Evolutionary conservation across 1,284 basidiomycete genomes (phyloP).

Genomic region (Laetiporus sulphureus): DNA sequence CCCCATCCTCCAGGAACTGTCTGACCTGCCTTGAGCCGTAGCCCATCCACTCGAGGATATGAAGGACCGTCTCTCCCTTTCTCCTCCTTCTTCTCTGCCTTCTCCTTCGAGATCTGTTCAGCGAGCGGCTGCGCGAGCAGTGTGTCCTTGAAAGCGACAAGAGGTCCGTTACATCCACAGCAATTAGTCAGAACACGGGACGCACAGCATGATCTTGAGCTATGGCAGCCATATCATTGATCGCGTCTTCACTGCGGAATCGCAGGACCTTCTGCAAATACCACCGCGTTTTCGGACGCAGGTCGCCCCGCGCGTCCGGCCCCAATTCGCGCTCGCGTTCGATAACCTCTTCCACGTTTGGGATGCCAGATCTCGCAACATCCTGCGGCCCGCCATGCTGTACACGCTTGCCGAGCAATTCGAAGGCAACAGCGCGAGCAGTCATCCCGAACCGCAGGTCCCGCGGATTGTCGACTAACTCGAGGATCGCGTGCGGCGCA

Average conservation of each 20-base stretch:
- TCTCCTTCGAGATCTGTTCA: conserved; percentile 20
- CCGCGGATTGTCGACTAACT: conserved; percentile 89
- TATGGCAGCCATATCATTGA: conserved; percentile 23
- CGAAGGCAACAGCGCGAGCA: conserved; percentile 78
- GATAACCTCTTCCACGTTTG: conserved; percentile 40
- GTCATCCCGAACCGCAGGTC: conserved; percentile 87
- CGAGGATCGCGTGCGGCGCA: conserved; percentile 87
- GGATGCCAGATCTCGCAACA: conserved; percentile 44
- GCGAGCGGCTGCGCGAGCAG: conserved; percentile 28
- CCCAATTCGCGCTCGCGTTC: conserved; percentile 37
- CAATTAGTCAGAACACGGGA: conserved; percentile 1
- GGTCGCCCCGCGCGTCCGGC: conserved; percentile 32
- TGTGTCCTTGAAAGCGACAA: conserved; percentile 22
- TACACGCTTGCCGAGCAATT: conserved; percentile 54
- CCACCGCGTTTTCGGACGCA: conserved; percentile 59
- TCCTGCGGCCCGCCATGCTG: conserved; percentile 35
- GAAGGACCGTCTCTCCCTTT: too few species aligned
- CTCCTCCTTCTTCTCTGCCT: conserved; percentile 16
- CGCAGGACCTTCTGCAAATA: conserved; percentile 65
- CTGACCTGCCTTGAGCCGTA: conserved; percentile 28
- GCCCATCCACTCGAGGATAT: conserved; percentile 18
- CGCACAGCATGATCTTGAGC: conserved; percentile 31
- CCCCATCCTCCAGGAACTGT: conserved; percentile 26
- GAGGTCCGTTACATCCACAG: not conserved
- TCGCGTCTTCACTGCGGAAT: conserved; percentile 41